These are phyloP conservation scores for Pisolithus albus DNA, from an alignment of 768 basidiomycete genomes.

Conservation along the genomic window DNA sequence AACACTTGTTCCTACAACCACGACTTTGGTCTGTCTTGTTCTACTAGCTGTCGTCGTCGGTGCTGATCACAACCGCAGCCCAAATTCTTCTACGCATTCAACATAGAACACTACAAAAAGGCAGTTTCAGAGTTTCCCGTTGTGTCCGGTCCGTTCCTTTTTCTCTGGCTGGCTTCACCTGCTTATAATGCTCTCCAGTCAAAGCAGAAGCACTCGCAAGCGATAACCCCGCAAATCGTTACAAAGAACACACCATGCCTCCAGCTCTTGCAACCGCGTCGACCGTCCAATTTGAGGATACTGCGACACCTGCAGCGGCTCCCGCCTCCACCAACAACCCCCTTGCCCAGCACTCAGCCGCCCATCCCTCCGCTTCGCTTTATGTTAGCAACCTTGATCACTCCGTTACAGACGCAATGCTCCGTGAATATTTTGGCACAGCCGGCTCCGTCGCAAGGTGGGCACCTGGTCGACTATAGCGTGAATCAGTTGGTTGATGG, in stretches of 20 bases:
- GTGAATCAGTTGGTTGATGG: background rate
- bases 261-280: constrained; percentile 48
- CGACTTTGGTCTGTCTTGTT: constrained; percentile 50
- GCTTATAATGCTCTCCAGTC: constrained; percentile 29
- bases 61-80: constrained; percentile 29
- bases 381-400: constrained; percentile 99
- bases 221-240: constrained; percentile 56
- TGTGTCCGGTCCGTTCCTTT: constrained; percentile 42
- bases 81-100: constrained; percentile 56
- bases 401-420: constrained; percentile 98
- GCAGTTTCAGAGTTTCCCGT: constrained; percentile 71
- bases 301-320: constrained; percentile 33
- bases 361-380: constrained; percentile 83
- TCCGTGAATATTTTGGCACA: constrained; percentile 99
- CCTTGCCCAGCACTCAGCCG: constrained; percentile 37
- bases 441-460: constrained; percentile 97
- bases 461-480: constrained; percentile 18
- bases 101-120: constrained; percentile 56
- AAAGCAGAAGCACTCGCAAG: constrained; percentile 69
- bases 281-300: constrained; percentile 43
- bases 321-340: constrained; percentile 49
- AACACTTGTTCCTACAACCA: constrained; percentile 41
- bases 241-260: constrained; percentile 52
- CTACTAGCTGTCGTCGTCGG: constrained; percentile 6
- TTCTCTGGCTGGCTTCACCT: constrained; percentile 11